These are phyloP conservation scores for Anaeramoeba flamelloides DNA, from an alignment of 78 protist genomes.

Conservation along the genomic window DNA sequence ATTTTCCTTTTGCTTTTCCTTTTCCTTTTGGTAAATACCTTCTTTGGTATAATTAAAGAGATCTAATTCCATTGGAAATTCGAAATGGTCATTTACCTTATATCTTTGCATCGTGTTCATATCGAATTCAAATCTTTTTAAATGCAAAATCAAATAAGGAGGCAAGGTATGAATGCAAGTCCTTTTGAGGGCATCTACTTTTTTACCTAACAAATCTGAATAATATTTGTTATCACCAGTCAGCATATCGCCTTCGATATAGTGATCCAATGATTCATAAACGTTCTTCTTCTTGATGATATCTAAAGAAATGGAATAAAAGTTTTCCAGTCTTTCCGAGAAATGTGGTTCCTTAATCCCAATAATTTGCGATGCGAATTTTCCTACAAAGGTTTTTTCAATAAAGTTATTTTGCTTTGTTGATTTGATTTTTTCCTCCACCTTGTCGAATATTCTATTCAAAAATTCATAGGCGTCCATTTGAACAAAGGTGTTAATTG, in stretches of 20 bases:
- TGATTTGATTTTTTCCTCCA: background rate
- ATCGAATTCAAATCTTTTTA: constrained; percentile 24
- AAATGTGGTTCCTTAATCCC: background rate
- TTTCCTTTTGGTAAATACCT: no score
- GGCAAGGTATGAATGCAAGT: constrained; percentile 18
- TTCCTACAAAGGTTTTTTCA: background rate
- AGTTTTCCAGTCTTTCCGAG: background rate
- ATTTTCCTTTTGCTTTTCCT: no score
- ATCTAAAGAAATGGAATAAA: background rate
- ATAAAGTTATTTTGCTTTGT: background rate
- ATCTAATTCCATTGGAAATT: background rate
- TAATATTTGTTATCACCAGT: constrained; percentile 19
- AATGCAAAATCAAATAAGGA: constrained; percentile 31
- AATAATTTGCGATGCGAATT: background rate
- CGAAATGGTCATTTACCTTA: constrained; percentile 3
- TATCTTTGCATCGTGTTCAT: background rate
- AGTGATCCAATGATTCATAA: constrained; percentile 30
- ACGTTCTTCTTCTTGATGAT: background rate
- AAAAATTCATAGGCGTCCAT: background rate
- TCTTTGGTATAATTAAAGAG: background rate
- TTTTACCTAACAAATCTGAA: constrained; percentile 24
- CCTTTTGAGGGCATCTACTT: constrained; percentile 21
- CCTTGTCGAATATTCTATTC: background rate
- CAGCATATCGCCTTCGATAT: constrained; percentile 14
- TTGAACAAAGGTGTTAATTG: background rate